Percentiles rank a stretch among this genome's conserved stretches.
Evolutionary conservation across 192 early-diverging fungal species (phyloP).

Genomic region (Umbelopsis sp.): DNA sequence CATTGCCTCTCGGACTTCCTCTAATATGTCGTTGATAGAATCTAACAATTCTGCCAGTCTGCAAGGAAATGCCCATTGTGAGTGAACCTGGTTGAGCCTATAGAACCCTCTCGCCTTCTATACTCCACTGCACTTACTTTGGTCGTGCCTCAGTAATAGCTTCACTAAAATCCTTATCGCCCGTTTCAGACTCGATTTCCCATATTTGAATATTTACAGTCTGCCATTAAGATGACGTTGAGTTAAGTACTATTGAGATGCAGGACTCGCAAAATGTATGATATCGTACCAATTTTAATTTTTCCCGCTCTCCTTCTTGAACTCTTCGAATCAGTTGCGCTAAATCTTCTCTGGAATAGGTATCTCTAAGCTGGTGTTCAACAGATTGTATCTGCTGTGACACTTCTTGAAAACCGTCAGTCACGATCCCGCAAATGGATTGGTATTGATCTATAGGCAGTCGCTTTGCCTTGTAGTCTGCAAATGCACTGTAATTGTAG

Average conservation of each 20-base stretch:
- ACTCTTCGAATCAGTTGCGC: conserved; percentile 23
- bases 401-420: conserved; percentile 44
- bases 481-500: conserved; percentile 27
- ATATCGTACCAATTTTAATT: conserved; percentile 26
- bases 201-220: conserved; percentile 31
- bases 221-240: neutral
- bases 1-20: conserved; percentile 32
- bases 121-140: conserved; percentile 20
- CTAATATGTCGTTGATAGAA: conserved; percentile 27
- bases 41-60: conserved; percentile 14
- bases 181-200: conserved; percentile 24
- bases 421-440: conserved; percentile 44
- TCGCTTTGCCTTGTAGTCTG: conserved; percentile 30
- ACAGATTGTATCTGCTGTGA: conserved; percentile 33
- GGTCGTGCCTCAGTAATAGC: conserved; percentile 19
- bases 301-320: conserved; percentile 36
- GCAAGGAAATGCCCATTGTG: neutral
- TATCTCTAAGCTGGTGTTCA: conserved; percentile 24
- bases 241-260: neutral
- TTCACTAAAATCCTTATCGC: conserved; percentile 31
- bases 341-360: conserved; percentile 9
- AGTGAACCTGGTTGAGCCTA: no score
- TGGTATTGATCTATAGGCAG: conserved; percentile 36
- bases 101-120: no score
- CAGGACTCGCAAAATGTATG: neutral